These are phyloP conservation scores for Osmanthus fragrans DNA, from an alignment of 257 asterid genomes.

Conservation along the genomic window DNA sequence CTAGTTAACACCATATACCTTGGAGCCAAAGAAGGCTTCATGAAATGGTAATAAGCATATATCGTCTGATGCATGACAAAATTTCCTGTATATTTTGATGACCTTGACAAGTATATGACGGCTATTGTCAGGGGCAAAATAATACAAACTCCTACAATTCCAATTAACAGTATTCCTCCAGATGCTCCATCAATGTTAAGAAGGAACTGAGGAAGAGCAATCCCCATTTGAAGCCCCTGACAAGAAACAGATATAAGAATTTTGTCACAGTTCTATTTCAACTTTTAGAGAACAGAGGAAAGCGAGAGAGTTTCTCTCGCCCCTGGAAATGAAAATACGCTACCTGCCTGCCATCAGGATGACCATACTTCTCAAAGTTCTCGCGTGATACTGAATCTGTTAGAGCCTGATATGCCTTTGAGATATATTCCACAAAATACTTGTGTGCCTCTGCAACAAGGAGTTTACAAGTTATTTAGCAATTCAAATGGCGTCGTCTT, in stretches of 20 bases:
- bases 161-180: slow-evolving; percentile 89
- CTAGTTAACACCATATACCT: slow-evolving; percentile 49
- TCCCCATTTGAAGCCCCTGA: slow-evolving; percentile 98
- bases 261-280: slow-evolving; percentile 10
- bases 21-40: slow-evolving; percentile 99
- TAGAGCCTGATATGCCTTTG: slow-evolving; percentile 99
- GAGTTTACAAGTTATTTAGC: slow-evolving; percentile 27
- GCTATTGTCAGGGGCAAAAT: slow-evolving; percentile 84
- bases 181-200: slow-evolving; percentile 91
- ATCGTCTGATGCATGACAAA: slow-evolving; percentile 96
- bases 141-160: slow-evolving; percentile 97
- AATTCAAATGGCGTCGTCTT: slow-evolving; percentile 19
- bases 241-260: slow-evolving; percentile 19
- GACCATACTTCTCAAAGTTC: slow-evolving; percentile 96
- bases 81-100: slow-evolving; percentile 94
- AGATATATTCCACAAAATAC: slow-evolving; percentile 81
- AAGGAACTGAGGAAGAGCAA: slow-evolving; percentile 94
- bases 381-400: slow-evolving; percentile 97
- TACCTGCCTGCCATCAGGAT: slow-evolving; percentile 99
- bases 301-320: slow-evolving; percentile 9
- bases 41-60: slow-evolving; percentile 84
- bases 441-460: slow-evolving; percentile 80
- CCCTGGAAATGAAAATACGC: slow-evolving; percentile 12
- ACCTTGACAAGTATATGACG: slow-evolving; percentile 87
- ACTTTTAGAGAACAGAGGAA: slow-evolving; percentile 18